phyloP scores from a whole-genome alignment of 2,329 filamentous ascomycete species.

The Fusarium praegraminearum region DNA sequence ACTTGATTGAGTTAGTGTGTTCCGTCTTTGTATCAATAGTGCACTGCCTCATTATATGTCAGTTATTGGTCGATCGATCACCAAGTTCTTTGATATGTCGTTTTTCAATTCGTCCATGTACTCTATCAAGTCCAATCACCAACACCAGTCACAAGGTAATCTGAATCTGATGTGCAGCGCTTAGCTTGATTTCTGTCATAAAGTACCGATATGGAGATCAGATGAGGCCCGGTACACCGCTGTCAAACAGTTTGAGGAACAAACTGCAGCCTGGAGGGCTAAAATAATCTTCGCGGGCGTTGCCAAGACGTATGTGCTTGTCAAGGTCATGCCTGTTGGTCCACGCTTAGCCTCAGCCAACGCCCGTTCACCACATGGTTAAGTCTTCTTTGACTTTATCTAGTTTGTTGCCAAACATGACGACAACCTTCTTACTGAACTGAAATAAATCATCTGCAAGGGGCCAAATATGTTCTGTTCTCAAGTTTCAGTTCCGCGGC shows the following conservation, averaged over 20 bases:
- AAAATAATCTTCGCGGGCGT: neutral
- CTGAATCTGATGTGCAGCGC: neutral
- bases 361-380: neutral
- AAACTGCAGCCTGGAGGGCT: neutral
- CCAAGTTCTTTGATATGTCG: neutral
- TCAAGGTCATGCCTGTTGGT: neutral
- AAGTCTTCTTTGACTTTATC: neutral
- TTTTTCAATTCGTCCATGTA: neutral
- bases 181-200: neutral
- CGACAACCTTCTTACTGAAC: neutral
- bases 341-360: neutral
- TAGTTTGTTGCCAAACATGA: conserved; percentile 1
- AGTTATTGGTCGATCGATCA: neutral
- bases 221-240: neutral
- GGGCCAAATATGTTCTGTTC: neutral
- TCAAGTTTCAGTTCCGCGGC: neutral
- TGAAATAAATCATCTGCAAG: neutral
- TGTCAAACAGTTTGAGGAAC: neutral
- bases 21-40: neutral
- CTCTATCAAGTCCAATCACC: conserved; percentile 2
- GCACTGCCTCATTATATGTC: neutral
- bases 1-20: neutral
- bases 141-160: conserved; percentile 21
- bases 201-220: neutral
- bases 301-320: conserved; percentile 1